Evolutionary conservation across 805 yeast genomes (phyloP).

Genomic region (Kodamaea laetipori): DNA sequence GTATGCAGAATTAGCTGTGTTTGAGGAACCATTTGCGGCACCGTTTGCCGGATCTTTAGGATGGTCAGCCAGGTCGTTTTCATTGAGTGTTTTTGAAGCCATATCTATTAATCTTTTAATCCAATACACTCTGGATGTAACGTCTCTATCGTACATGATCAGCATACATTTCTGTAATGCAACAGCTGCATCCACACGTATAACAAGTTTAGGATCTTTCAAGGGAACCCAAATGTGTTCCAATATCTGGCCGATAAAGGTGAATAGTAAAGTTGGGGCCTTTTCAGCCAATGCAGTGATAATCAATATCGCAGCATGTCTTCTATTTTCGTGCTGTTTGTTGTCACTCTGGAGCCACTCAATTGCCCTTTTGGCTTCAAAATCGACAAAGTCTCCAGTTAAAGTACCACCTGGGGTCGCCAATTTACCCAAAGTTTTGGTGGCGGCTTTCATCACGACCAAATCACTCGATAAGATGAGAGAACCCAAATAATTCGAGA

Average conservation of each 20-base stretch:
- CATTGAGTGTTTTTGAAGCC: conserved; percentile 59
- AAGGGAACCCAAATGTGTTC: conserved; percentile 87
- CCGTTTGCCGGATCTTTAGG: conserved; percentile 12
- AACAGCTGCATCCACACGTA: conserved; percentile 82
- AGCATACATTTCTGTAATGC: conserved; percentile 76
- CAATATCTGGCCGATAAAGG: conserved; percentile 74
- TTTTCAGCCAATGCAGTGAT: conserved; percentile 81
- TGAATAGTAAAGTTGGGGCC: conserved; percentile 81
- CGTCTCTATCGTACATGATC: conserved; percentile 79
- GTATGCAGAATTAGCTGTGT: conserved; percentile 19
- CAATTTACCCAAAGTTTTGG: conserved; percentile 81
- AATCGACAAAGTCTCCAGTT: conserved; percentile 91
- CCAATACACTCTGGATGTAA: conserved; percentile 71
- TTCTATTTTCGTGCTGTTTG: conserved; percentile 72
- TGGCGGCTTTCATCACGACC: conserved; percentile 84
- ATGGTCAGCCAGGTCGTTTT: conserved; percentile 12
- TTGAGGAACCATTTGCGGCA: conserved; percentile 10
- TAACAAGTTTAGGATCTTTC: conserved; percentile 71
- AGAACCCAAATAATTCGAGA: conserved; percentile 84
- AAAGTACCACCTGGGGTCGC: conserved; percentile 88
- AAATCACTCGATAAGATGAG: conserved; percentile 80
- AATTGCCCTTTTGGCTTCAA: conserved; percentile 82
- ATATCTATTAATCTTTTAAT: conserved; percentile 67
- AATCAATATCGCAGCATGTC: conserved; percentile 88
- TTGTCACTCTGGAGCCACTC: conserved; percentile 88